Evolutionary conservation across 1,284 basidiomycete genomes (phyloP).

Genomic region (Macrocystidia cucumis): DNA sequence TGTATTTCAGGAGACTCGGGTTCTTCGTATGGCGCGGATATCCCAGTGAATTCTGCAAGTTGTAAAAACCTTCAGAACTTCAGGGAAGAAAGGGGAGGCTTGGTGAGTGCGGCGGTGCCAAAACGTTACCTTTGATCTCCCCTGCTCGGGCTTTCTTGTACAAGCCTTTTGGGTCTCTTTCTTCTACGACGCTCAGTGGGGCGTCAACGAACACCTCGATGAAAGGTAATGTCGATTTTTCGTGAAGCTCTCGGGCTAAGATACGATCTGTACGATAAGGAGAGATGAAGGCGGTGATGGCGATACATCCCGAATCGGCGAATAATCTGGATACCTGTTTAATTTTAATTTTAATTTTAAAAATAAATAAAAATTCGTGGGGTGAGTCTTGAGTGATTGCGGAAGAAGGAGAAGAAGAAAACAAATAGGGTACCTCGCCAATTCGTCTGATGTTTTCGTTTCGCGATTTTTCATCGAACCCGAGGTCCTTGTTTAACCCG

Average conservation of each 20-base stretch:
- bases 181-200: conserved; percentile 82
- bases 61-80: conserved; percentile 2
- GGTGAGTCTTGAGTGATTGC: conserved; percentile 9
- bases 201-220: conserved; percentile 96
- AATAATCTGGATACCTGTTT: conserved; percentile 89
- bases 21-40: conserved; percentile 95
- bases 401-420: neutral
- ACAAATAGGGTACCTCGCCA: conserved; percentile 63
- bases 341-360: too few species aligned
- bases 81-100: neutral
- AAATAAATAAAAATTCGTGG: neutral
- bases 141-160: conserved; percentile 97
- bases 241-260: conserved; percentile 81
- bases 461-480: conserved; percentile 91
- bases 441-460: conserved; percentile 98
- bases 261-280: conserved; percentile 90
- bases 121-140: conserved; percentile 81
- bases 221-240: conserved; percentile 69
- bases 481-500: conserved; percentile 96
- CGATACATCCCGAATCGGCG: conserved; percentile 79
- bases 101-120: neutral
- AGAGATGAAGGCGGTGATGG: conserved; percentile 97
- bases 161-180: conserved; percentile 94
- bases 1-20: conserved; percentile 87
- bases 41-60: conserved; percentile 87